phyloP scores from a whole-genome alignment of 129 eudicot species.

The Dittrichia graveolens region DNA sequence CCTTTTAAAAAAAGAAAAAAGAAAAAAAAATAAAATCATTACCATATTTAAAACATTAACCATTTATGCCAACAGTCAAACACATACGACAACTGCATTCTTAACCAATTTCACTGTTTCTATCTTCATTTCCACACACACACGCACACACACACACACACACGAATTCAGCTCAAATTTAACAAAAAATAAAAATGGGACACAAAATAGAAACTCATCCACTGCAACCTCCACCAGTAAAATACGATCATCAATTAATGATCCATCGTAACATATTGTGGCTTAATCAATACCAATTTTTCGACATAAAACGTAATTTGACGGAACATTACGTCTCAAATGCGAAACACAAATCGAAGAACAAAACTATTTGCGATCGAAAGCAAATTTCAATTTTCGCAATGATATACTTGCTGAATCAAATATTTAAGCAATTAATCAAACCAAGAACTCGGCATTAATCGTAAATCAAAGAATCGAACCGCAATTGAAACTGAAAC shows the following conservation, averaged over 20 bases:
- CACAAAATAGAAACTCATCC: background rate
- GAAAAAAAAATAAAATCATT: no score
- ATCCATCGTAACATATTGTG: constrained; percentile 2
- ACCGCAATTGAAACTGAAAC: background rate
- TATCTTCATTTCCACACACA: background rate
- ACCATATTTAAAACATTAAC: constrained; percentile 16
- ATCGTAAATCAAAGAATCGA: constrained; percentile 14
- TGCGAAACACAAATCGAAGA: background rate
- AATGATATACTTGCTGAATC: constrained; percentile 1
- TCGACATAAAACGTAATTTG: constrained; percentile 1
- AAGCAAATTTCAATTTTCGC: background rate
- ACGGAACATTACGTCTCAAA: constrained; percentile 11
- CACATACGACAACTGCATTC: constrained; percentile 1
- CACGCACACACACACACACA: no score
- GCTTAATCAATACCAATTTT: constrained; percentile 19
- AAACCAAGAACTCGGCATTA: constrained; percentile 14
- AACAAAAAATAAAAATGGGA: background rate
- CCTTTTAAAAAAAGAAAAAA: no score
- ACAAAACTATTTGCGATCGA: constrained; percentile 6
- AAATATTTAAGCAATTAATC: constrained; percentile 1
- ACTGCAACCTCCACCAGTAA: background rate
- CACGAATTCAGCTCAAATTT: background rate
- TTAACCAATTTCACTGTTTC: background rate
- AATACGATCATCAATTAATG: background rate
- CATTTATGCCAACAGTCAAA: constrained; percentile 8